phyloP scores from a whole-genome alignment of 345 rosid genomes.

The Citrus sinensis region DNA sequence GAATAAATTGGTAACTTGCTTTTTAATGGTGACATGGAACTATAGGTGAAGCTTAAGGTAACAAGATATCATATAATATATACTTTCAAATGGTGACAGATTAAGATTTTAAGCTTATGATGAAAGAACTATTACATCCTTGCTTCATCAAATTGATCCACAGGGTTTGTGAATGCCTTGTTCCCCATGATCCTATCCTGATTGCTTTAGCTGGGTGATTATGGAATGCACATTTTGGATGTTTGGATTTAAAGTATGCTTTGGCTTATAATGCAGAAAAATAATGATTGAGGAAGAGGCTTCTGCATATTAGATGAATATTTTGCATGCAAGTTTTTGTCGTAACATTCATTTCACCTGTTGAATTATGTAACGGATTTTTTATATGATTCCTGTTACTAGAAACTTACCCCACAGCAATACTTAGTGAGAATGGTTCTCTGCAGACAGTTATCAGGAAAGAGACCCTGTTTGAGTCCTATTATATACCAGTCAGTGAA shows the following conservation, averaged over 20 bases:
- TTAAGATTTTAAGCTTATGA: neutral
- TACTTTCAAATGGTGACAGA: neutral
- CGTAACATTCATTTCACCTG: neutral
- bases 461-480: slow-evolving; percentile 69
- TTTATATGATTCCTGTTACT: neutral
- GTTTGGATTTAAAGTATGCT: neutral
- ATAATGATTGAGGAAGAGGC: neutral
- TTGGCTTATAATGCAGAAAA: neutral
- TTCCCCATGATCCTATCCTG: neutral
- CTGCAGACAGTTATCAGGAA: slow-evolving; percentile 80
- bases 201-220: neutral
- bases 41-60: neutral
- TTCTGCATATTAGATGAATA: neutral
- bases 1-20: neutral
- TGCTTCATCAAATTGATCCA: neutral
- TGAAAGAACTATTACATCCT: neutral
- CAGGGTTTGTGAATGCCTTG: neutral
- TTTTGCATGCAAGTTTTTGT: neutral
- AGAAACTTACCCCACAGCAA: slow-evolving; percentile 16
- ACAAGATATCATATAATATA: neutral
- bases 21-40: neutral
- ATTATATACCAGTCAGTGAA: slow-evolving; percentile 63
- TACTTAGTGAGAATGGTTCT: slow-evolving; percentile 31
- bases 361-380: neutral
- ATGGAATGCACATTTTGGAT: neutral